Conservation (phyloP, 176 grass and related monocot species). For the Bothriochloa decipiens region DNA sequence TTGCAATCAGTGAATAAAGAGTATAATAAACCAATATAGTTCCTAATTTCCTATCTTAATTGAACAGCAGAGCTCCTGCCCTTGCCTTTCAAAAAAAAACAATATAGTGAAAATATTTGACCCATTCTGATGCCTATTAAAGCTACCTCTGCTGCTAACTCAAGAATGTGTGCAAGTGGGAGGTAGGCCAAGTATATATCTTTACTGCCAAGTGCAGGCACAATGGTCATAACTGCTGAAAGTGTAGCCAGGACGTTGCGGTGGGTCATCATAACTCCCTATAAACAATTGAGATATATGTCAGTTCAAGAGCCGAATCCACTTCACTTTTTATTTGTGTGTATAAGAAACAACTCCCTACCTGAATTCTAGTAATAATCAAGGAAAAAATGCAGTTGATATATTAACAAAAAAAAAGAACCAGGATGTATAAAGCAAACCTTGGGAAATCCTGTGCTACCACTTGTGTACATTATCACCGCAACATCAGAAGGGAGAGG, state of each 20-base stretch:
- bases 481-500: constrained; percentile 75
- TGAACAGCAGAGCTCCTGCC: background rate
- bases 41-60: background rate
- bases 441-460: constrained; percentile 95
- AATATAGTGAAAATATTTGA: constrained; percentile 22
- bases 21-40: background rate
- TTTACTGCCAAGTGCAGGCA: constrained; percentile 72
- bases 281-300: constrained; percentile 38
- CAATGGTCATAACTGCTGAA: constrained; percentile 91
- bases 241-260: constrained; percentile 81
- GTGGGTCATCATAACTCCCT: constrained; percentile 99
- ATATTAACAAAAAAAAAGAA: constrained; percentile 1
- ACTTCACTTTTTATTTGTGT: background rate
- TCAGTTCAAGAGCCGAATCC: constrained; percentile 25
- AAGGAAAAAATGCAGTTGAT: constrained; percentile 1
- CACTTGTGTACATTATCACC: constrained; percentile 99
- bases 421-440: constrained; percentile 43
- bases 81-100: constrained; percentile 15
- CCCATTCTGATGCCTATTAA: constrained; percentile 1
- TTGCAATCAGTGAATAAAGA: constrained; percentile 28
- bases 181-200: constrained; percentile 91
- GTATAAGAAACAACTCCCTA: constrained; percentile 1
- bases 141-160: constrained; percentile 85
- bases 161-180: constrained; percentile 95
- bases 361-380: constrained; percentile 5